Evolutionary conservation across 148 eudicot genomes (phyloP).

Genomic region (Nepenthes gracilis): DNA sequence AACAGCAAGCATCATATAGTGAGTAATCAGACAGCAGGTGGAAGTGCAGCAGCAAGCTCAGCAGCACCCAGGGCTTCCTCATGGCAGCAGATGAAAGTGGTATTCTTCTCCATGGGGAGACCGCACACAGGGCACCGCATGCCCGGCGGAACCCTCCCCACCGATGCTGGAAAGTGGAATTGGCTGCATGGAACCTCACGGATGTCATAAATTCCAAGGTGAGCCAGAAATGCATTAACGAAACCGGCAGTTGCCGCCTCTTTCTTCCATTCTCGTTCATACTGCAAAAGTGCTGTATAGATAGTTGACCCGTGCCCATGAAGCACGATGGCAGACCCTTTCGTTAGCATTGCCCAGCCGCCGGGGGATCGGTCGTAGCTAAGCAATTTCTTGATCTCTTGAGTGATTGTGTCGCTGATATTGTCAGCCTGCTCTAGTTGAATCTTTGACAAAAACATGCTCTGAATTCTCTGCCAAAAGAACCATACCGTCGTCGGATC

Average conservation of each 20-base stretch:
- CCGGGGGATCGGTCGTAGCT: constrained; percentile 36
- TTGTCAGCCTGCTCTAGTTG: constrained; percentile 20
- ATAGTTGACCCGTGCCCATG: constrained; percentile 23
- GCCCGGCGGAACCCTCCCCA: constrained; percentile 21
- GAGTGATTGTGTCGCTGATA: constrained; percentile 21
- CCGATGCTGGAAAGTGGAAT: constrained; percentile 26
- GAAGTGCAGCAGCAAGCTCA: background rate
- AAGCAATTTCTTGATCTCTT: constrained; percentile 34
- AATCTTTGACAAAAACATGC: constrained; percentile 36
- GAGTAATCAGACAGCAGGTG: background rate
- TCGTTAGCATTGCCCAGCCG: constrained; percentile 41
- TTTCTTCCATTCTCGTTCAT: constrained; percentile 28
- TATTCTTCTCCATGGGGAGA: constrained; percentile 25
- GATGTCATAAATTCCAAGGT: constrained; percentile 13
- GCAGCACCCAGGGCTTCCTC: constrained; percentile 6
- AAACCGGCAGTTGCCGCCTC: constrained; percentile 17
- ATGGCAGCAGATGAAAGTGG: constrained; percentile 36
- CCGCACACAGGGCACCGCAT: constrained; percentile 48
- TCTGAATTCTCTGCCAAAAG: constrained; percentile 36
- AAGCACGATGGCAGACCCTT: constrained; percentile 26
- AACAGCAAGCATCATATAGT: too few relatives aligned
- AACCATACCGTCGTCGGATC: constrained; percentile 17
- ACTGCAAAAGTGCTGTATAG: constrained; percentile 5
- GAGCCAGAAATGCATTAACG: constrained; percentile 7
- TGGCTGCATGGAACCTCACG: constrained; percentile 22